A percentile compares a stretch with the other conserved stretches of the same genome.
Conservation (phyloP, 306 rosid genomes). For the Casuarina glauca region DNA sequence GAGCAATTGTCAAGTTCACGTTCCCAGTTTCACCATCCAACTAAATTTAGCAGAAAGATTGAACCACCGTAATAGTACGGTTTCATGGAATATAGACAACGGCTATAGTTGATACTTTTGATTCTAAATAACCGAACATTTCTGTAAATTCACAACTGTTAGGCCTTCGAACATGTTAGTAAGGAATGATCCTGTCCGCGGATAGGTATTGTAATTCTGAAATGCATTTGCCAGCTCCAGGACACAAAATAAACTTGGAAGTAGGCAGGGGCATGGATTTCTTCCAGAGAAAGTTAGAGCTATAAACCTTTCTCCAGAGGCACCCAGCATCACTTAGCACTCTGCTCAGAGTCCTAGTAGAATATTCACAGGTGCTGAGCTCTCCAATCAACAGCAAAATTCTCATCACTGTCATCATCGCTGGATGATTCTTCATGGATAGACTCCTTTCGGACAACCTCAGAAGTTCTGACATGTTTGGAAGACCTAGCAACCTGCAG, state of each 20-base stretch:
- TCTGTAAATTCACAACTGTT: background rate
- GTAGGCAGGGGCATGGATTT: background rate
- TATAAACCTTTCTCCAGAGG: background rate
- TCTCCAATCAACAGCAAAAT: conserved; percentile 92
- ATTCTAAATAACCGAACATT: background rate
- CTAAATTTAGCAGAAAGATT: background rate
- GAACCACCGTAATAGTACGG: background rate
- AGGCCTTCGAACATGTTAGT: background rate
- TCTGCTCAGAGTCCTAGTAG: background rate
- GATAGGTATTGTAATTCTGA: no score
- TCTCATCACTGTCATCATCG: conserved; percentile 67
- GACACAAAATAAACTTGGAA: background rate
- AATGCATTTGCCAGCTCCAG: background rate
- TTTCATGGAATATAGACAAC: background rate
- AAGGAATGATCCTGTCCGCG: background rate
- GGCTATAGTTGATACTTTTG: background rate
- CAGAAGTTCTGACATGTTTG: conserved; percentile 45
- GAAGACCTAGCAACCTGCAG: conserved; percentile 53
- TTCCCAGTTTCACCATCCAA: background rate
- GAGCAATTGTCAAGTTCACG: background rate
- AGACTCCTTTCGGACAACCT: conserved; percentile 39
- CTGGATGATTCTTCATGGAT: conserved; percentile 58
- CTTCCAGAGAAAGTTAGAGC: background rate
- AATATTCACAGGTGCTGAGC: conserved; percentile 75
- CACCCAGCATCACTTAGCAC: background rate